Evolutionary conservation across 2,329 filamentous ascomycete species (phyloP), one percentile per base, ranked within the genome.

Genomic region (Mycosphaerella sp.): DNA sequence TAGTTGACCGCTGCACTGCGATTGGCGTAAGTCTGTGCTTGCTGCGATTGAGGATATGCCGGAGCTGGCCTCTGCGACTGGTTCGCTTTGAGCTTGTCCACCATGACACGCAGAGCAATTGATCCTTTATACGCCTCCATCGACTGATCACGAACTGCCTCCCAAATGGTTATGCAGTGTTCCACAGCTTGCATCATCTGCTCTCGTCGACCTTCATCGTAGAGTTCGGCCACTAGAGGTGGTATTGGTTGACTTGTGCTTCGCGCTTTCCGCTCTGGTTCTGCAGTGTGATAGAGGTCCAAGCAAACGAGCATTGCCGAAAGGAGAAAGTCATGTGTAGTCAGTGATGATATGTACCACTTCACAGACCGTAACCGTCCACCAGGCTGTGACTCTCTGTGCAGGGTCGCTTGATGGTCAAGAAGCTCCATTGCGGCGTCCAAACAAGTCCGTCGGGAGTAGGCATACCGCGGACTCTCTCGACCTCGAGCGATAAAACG

Each of bases 101-200:
- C 72, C 80, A 97, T 89, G 45, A 96, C 82, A 17, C 82, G 83
- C n/a, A 97, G 74, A 18, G 91, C 79, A 37, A 81, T 82, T 36
- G 82, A 82, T 1, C 89, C 91, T 71, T 97, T 97, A 72, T 84
- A 90, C 0, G 90, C 89, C 60, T 97, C 91, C 72, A 96, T 85
- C 1, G 86, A 93, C 18, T 82, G 77, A 49, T 93, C 85, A 2
- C 83, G 80, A 9, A 89, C 75, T 8, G 81, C 81, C 43, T 85
- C 83, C 89, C 90, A 97, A 50, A 97, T 93, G 14, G 79, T 75
- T 41, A 81, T 79, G 7, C 86, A 86, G 14, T 78, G 78, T 64
- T 90, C 84, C 2, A 97, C 78, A 1, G 83, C 80, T 17, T 75
- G 71, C 27, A 93, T 76, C 87, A 96, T 94, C 59, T 87, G 86